Conservation (phyloP, 1,284 basidiomycete genomes). For the Heterobasidion occidentale region DNA sequence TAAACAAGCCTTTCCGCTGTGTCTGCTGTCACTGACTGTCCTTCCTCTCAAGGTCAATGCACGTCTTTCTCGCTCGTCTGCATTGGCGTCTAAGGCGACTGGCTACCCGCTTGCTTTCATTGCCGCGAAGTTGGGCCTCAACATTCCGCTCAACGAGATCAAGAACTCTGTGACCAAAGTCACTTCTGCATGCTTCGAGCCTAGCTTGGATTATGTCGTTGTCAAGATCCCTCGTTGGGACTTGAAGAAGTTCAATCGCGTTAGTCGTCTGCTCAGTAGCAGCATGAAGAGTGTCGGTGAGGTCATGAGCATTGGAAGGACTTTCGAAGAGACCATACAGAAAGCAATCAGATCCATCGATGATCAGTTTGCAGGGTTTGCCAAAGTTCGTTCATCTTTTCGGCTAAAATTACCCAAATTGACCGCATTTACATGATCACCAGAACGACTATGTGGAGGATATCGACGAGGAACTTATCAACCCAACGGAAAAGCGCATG, state of each 20-base stretch:
- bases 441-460: conserved; percentile 81
- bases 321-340: conserved; percentile 97
- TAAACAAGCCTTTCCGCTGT: conserved; percentile 18
- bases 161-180: conserved; percentile 96
- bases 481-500: conserved; percentile 88
- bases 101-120: conserved; percentile 99
- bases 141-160: conserved; percentile 96
- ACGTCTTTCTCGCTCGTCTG: conserved; percentile 96
- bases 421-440: no score
- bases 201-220: conserved; percentile 93
- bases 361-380: conserved; percentile 90
- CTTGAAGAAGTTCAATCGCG: conserved; percentile 93
- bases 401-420: background rate
- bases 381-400: conserved; percentile 46
- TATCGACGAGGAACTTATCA: conserved; percentile 80
- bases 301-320: conserved; percentile 98
- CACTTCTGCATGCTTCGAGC: conserved; percentile 97
- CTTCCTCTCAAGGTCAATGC: conserved; percentile 76
- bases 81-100: conserved; percentile 96
- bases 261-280: conserved; percentile 81
- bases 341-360: conserved; percentile 97
- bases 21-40: background rate
- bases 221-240: conserved; percentile 99
- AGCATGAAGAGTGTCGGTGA: conserved; percentile 99
- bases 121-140: conserved; percentile 94